Evolutionary conservation across 768 basidiomycete species (phyloP), one percentile per base, ranked within the genome.

Genomic region (Tricholoma terreum): DNA sequence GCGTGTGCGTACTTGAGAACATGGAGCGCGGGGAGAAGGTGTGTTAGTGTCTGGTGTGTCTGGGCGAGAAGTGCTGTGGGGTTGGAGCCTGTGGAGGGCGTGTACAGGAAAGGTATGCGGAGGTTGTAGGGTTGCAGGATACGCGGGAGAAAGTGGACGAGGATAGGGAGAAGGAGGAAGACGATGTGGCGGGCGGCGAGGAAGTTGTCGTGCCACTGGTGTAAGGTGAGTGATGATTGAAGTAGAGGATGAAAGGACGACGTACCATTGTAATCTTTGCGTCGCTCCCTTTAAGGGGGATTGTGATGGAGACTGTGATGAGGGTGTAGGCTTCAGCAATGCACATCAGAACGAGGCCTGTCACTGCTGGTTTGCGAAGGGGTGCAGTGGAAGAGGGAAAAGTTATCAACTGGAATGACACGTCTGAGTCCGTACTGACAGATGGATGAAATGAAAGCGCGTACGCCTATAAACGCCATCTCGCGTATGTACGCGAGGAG

Each of bases 181-280:
- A 87, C 67, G 1, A 75, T 24, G 53, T 81, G 80, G n/a, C 89
- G 87, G 33, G 71, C 58, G 49, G 76, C 65, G 66, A 80, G 78
- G 35, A 86, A 70, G 24, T 66, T 73, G 66, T 90, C 87, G 70
- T 89, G 85, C 84, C 84, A 86, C 89, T 90, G 58, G 14, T 17
- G 33, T 34, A 3, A 42, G 17, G 14, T 30, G 17, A 31, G 8
- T 33, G 6, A 33, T 10, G 3, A n/a, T 5, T 9, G 38, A 31
- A 2, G 19, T 31, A 2, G 51, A 24, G 46, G 8, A n/a, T 59
- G 24, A 11, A 11, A 36, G 12, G 50, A 58, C 2, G 21, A 61
- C 73, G 52, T 63, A 79, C 79, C 77, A 75, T 77, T 57, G 67
- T 66, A 5, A 52, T 17, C 33, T 40, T 50, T 21, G 56, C 48